Percentiles rank a stretch among this genome's conserved stretches.
Evolutionary conservation across 768 basidiomycete species (phyloP).

Genomic region (Termitomyces sp.): DNA sequence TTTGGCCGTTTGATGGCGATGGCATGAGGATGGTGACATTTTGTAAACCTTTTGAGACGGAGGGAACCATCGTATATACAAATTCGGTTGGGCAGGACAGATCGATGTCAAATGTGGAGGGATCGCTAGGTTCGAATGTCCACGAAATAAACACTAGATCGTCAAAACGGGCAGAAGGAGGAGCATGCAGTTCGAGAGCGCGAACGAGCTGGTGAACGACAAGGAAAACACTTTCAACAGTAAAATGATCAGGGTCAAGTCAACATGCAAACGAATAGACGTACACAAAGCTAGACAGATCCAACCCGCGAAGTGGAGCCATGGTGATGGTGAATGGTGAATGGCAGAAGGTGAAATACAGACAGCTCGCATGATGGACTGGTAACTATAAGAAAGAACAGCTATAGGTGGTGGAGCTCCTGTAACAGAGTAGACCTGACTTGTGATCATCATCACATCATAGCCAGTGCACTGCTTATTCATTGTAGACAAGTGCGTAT

Average conservation of each 20-base stretch:
- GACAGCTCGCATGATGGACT: too few relatives aligned
- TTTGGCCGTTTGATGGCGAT: too few relatives aligned
- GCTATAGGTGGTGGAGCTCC: too few relatives aligned
- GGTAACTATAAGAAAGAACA: too few relatives aligned
- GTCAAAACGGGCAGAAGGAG: neutral
- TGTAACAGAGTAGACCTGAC: too few relatives aligned
- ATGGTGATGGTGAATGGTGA: too few relatives aligned
- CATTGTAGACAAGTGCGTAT: too few relatives aligned
- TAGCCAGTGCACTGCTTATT: too few relatives aligned
- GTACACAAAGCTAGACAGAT: neutral
- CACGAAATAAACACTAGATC: neutral
- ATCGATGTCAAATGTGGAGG: neutral
- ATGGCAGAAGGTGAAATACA: too few relatives aligned
- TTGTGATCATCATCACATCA: too few relatives aligned
- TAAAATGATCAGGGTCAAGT: too few relatives aligned
- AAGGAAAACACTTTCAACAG: too few relatives aligned
- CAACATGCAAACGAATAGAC: neutral
- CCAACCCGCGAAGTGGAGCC: neutral
- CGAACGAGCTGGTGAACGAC: neutral
- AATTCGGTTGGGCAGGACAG: neutral
- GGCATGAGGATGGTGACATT: accelerated
- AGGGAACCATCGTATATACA: neutral
- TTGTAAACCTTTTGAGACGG: neutral
- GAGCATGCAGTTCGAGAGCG: neutral
- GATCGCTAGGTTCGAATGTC: neutral